Conservation (phyloP, 139 green algal genomes). For the Spirogloea muscicola region DNA sequence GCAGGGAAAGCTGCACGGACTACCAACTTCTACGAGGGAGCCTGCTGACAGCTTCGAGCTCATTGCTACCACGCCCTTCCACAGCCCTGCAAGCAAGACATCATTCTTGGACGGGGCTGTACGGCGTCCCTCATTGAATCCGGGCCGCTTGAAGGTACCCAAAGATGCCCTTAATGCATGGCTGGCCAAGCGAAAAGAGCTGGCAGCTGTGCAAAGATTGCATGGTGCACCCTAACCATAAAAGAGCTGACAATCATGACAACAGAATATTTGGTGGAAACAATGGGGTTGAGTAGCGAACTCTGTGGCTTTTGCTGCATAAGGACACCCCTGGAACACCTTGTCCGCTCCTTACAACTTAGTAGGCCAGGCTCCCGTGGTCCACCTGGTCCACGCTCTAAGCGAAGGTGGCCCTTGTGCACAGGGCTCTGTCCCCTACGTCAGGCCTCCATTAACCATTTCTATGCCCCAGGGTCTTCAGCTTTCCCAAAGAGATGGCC, state of each 20-base stretch:
- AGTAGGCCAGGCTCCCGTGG: too few species aligned
- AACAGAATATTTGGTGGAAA: not conserved
- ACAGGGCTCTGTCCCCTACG: too few species aligned
- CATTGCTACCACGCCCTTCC: too few species aligned
- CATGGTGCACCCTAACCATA: not conserved
- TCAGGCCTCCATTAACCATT: too few species aligned
- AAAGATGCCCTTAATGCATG: not conserved
- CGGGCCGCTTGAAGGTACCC: constrained; percentile 1
- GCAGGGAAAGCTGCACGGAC: not conserved
- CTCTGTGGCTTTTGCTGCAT: not conserved
- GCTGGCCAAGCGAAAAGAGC: not conserved
- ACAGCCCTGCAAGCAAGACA: too few species aligned
- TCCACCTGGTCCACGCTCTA: too few species aligned
- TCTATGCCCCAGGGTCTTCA: too few species aligned
- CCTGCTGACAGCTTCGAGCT: too few species aligned
- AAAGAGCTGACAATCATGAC: not conserved
- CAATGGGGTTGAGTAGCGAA: not conserved
- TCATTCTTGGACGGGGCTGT: too few species aligned
- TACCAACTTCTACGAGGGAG: too few species aligned
- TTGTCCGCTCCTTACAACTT: not conserved
- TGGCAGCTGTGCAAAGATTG: not conserved
- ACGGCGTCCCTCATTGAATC: not conserved
- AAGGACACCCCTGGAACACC: not conserved
- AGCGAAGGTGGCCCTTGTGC: too few species aligned
- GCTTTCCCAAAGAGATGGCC: too few species aligned